A percentile compares a stretch with the other conserved stretches of the same genome.
Conservation (phyloP, 805 yeast genomes). For the Debaryomyces maramus region DNA sequence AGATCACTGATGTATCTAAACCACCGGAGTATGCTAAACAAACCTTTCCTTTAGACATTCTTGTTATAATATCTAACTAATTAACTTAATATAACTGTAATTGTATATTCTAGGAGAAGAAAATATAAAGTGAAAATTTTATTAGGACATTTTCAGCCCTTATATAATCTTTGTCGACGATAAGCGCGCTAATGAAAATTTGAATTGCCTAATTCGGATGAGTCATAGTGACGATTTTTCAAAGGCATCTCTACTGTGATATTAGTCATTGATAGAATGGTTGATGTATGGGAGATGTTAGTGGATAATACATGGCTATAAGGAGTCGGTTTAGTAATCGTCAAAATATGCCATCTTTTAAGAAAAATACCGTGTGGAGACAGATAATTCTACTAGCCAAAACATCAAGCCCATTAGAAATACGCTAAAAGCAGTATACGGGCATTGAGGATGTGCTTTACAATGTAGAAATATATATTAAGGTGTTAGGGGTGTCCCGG, state of each 20-base stretch:
- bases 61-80: slow-evolving; percentile 4
- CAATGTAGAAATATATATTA: too few relatives aligned
- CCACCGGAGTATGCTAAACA: slow-evolving; percentile 99
- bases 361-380: too few relatives aligned
- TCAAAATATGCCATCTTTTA: too few relatives aligned
- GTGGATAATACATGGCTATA: too few relatives aligned
- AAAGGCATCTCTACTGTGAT: not conserved
- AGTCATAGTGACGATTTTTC: slow-evolving; percentile 16
- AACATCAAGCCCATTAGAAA: too few relatives aligned
- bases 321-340: too few relatives aligned
- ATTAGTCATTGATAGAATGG: not conserved
- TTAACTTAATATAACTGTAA: not conserved
- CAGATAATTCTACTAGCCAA: too few relatives aligned
- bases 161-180: slow-evolving; percentile 16
- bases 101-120: slow-evolving; percentile 5
- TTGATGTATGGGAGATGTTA: too few relatives aligned
- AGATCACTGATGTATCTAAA: slow-evolving; percentile 94
- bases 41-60: slow-evolving; percentile 96
- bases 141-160: slow-evolving; percentile 12
- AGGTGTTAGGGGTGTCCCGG: too few relatives aligned
- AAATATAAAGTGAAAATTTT: slow-evolving; percentile 10
- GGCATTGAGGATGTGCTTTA: too few relatives aligned
- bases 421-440: too few relatives aligned
- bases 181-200: slow-evolving; percentile 12
- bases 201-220: slow-evolving; percentile 26